Evolutionary conservation across 2,329 filamentous ascomycete species (phyloP).

Genomic region (Fusarium sp.): DNA sequence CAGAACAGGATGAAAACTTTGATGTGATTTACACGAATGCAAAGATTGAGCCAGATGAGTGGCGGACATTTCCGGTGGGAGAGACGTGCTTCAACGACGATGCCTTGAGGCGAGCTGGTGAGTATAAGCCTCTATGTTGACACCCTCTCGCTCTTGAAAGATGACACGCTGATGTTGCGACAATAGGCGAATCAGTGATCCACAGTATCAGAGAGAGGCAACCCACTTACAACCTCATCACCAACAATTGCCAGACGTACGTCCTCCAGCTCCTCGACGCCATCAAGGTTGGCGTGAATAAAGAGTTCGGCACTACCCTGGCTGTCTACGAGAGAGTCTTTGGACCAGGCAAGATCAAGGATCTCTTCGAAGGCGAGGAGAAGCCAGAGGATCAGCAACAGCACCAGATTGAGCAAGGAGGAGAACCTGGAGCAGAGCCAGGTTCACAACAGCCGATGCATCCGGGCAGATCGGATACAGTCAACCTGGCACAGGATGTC

Average conservation of each 20-base stretch:
- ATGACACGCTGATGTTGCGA: accelerated
- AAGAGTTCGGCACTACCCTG: constrained; percentile 61
- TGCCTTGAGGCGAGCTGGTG: constrained; percentile 57
- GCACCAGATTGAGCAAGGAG: background rate
- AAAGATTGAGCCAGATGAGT: constrained; percentile 54
- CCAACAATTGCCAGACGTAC: constrained; percentile 68
- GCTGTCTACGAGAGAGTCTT: constrained; percentile 61
- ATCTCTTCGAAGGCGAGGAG: constrained; percentile 56
- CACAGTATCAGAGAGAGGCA: constrained; percentile 57
- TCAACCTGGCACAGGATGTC: constrained; percentile 59
- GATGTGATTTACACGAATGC: constrained; percentile 66
- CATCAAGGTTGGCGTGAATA: constrained; percentile 59
- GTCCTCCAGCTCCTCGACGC: constrained; percentile 61
- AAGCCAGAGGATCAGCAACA: background rate
- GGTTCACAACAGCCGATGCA: background rate
- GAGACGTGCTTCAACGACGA: constrained; percentile 64
- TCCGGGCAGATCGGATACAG: constrained; percentile 47
- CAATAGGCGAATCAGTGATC: constrained; percentile 60
- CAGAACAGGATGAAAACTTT: constrained; percentile 59
- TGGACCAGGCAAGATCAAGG: constrained; percentile 58
- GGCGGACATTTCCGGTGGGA: constrained; percentile 60
- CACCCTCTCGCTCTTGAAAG: accelerated
- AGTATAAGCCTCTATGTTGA: constrained; percentile 14
- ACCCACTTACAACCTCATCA: constrained; percentile 65
- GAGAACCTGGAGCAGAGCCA: background rate